Conservation (phyloP, 495 filamentous ascomycete genomes). For the Aspergillus panamensis region DNA sequence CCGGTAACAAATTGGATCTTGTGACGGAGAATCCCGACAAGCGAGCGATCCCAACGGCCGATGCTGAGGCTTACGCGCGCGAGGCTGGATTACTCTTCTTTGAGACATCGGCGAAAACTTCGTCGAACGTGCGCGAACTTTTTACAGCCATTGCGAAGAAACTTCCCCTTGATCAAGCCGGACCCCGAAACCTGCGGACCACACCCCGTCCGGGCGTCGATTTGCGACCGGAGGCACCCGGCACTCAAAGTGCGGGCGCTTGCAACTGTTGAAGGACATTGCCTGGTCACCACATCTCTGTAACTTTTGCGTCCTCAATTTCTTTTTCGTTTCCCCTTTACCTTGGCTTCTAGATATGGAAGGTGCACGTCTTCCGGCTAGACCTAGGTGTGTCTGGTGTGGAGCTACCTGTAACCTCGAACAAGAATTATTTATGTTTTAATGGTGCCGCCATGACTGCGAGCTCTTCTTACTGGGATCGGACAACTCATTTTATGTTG, state of each 20-base stretch:
- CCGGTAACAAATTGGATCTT: conserved; percentile 95
- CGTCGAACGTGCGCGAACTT: conserved; percentile 89
- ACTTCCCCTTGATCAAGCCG: conserved; percentile 89
- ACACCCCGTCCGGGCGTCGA: conserved; percentile 77
- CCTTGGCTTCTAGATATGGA: conserved; percentile 23
- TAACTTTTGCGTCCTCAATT: conserved; percentile 6
- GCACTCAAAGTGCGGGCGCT: conserved; percentile 67
- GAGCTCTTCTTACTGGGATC: conserved; percentile 5
- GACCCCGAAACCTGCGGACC: conserved; percentile 73
- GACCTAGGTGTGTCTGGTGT: conserved; percentile 12
- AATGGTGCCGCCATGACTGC: conserved; percentile 17
- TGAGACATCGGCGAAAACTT: conserved; percentile 95
- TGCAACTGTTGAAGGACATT: conserved; percentile 65
- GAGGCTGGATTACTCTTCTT: conserved; percentile 95
- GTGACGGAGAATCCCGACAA: conserved; percentile 88
- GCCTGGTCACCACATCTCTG: conserved; percentile 1
- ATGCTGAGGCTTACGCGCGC: conserved; percentile 90
- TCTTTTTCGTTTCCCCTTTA: conserved; percentile 6
- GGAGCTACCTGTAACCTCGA: conserved; percentile 11
- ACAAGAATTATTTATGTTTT: conserved; percentile 22
- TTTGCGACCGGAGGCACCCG: conserved; percentile 70
- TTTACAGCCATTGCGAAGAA: conserved; percentile 99
- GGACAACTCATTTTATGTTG: conserved; percentile 6
- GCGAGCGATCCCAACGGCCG: conserved; percentile 80
- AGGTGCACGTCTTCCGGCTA: conserved; percentile 17